These are phyloP conservation scores for Leishmania martiniquensis DNA, from an alignment of 208 protist species.

Conservation along the genomic window DNA sequence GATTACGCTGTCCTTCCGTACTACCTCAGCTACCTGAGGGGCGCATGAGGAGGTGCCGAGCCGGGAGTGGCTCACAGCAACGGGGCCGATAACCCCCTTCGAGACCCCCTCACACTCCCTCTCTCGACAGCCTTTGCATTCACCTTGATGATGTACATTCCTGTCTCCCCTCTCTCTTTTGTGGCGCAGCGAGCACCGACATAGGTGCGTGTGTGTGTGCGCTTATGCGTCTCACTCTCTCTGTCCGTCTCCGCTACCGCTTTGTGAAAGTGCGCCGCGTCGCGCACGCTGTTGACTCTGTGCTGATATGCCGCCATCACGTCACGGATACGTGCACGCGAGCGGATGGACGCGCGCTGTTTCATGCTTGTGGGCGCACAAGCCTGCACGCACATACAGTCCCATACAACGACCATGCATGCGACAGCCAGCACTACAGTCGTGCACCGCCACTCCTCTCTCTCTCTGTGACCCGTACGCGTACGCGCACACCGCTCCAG, in stretches of 20 bases:
- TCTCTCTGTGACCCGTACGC: background rate
- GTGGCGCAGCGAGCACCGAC: background rate
- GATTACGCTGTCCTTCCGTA: constrained; percentile 43
- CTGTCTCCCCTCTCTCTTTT: background rate
- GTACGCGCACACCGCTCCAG: background rate
- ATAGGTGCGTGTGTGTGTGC: too few relatives aligned
- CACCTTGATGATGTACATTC: constrained; percentile 2
- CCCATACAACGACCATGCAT: background rate
- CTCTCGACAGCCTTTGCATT: background rate
- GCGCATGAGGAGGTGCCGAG: background rate
- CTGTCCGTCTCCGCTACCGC: background rate
- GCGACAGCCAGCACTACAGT: too few relatives aligned
- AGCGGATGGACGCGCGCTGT: background rate
- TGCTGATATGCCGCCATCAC: background rate
- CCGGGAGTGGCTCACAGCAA: background rate
- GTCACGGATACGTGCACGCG: background rate
- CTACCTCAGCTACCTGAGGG: constrained; percentile 44
- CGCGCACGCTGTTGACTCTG: background rate
- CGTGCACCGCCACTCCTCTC: background rate
- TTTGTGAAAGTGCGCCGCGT: background rate
- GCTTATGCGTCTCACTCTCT: too few relatives aligned
- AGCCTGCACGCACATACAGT: background rate
- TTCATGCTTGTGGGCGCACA: constrained; percentile 5
- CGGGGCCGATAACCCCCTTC: background rate
- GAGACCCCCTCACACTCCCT: background rate